phyloP scores from a whole-genome alignment of 768 basidiomycete genomes.

The Scleroderma bovista region DNA sequence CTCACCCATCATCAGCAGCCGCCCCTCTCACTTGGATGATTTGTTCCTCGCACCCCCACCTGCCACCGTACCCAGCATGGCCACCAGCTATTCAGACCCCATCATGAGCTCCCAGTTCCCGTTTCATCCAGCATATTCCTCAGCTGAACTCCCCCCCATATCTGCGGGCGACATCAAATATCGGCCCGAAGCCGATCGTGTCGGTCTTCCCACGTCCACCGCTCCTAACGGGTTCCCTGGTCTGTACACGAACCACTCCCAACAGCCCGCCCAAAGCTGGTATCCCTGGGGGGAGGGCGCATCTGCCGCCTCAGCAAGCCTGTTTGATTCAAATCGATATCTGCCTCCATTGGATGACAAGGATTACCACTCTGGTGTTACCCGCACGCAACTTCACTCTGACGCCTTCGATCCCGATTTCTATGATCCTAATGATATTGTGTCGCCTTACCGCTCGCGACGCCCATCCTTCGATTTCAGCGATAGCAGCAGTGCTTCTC shows the following conservation, averaged over 20 bases:
- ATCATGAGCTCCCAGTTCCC: conserved; percentile 28
- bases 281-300: conserved; percentile 24
- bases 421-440: conserved; percentile 14
- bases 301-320: not conserved
- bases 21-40: conserved; percentile 33
- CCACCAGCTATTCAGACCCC: conserved; percentile 22
- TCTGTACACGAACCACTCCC: conserved; percentile 14
- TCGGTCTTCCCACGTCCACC: conserved; percentile 14
- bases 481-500: conserved; percentile 40
- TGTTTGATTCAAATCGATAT: conserved; percentile 7
- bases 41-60: conserved; percentile 39
- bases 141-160: conserved; percentile 16
- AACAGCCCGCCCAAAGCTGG: conserved; percentile 13
- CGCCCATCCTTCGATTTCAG: conserved; percentile 34
- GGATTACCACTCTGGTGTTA: conserved; percentile 14
- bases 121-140: conserved; percentile 21
- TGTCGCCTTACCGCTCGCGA: conserved; percentile 26
- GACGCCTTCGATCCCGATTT: conserved; percentile 17
- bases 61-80: conserved; percentile 26
- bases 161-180: conserved; percentile 36
- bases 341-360: conserved; percentile 24
- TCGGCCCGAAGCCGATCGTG: conserved; percentile 40
- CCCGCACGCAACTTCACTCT: conserved; percentile 14
- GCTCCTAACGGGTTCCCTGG: conserved; percentile 6
- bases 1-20: conserved; percentile 12